These are phyloP conservation scores for Pyrus bretschneideri DNA, from an alignment of 306 rosid genomes.

Conservation along the genomic window DNA sequence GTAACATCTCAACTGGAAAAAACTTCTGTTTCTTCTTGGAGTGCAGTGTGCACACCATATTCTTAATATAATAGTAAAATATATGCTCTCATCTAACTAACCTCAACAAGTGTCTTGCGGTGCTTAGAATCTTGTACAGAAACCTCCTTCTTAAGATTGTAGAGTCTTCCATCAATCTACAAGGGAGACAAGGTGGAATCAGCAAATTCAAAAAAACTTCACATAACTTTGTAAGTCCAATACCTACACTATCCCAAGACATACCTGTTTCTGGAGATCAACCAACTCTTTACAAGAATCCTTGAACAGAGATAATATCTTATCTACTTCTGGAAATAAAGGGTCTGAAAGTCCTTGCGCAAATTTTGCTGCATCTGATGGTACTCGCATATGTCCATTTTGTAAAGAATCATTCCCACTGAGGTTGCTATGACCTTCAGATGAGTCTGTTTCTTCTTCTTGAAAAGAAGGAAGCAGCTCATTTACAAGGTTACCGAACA, in stretches of 20 bases:
- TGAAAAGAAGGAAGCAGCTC: conserved; percentile 85
- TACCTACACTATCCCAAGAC: neutral
- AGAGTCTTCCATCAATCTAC: conserved; percentile 85
- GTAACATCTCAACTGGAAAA: conserved; percentile 1
- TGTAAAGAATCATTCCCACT: conserved; percentile 41
- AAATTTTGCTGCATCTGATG: conserved; percentile 47
- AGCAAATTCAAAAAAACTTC: neutral
- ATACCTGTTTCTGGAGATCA: conserved; percentile 90
- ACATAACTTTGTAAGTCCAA: neutral
- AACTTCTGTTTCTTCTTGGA: neutral
- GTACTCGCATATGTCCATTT: conserved; percentile 54
- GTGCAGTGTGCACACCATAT: neutral
- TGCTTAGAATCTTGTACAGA: conserved; percentile 87
- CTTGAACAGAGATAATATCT: conserved; percentile 72
- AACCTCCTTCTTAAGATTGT: conserved; percentile 83
- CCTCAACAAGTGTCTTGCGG: conserved; percentile 92
- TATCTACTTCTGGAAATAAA: conserved; percentile 84
- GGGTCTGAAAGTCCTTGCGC: conserved; percentile 51
- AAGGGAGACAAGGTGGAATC: neutral
- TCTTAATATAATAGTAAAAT: neutral
- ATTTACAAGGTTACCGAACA: conserved; percentile 84
- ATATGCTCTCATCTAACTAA: conserved; percentile 19
- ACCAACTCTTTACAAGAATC: conserved; percentile 87
- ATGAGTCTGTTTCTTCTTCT: conserved; percentile 59
- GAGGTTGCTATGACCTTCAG: conserved; percentile 41